Evolutionary conservation across 495 filamentous ascomycete species (phyloP), one percentile per base, ranked within the genome.

Genomic region (Lepidopterella palustris): DNA sequence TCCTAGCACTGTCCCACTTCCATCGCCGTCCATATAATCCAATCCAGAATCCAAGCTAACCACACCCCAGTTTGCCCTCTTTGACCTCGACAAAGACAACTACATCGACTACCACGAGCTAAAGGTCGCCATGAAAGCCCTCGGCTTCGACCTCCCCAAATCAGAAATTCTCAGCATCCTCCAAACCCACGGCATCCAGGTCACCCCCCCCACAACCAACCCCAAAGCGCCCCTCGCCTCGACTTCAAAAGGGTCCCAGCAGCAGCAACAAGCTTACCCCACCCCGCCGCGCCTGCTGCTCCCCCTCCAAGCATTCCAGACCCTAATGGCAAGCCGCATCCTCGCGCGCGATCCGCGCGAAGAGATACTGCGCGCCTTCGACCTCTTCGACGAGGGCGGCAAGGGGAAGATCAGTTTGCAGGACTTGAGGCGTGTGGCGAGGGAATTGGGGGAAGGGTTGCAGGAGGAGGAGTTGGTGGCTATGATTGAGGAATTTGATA

Each of bases 401-500:
- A 95, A 95, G 78, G 91, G 91, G 2, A 83, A 85, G 62, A 96
- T 98, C 59, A 86, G 84, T 49, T 76, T 96, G 21, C 84, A 90
- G 55, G 93, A 98, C 78, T 70, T 98, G 67, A 75, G 89, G 58
- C 76, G 88, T 29, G 92, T 98, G 50, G 90, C 93, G 62, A 80
- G 90, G 65, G 93, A 97, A 74, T 73, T 98, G 23, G 92, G 92
- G 0, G 92, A 98, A 73, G 84, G 83, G 4, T 76, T 98, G 39
- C 90, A 95, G 68, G 92, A 98, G 68, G 89, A 95, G 63, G 92
- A 98, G 74, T 74, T 98, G 45, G 77, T 80, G 60, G 90, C 92
- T 68, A 98, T 98, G 93, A 89, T 98, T 76, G 91, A 96, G 74
- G 93, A 98, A 77, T 98, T 98, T 80, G 93, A 98, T 78, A 76